Base-by-base conservation (phyloP, 768 basidiomycete species). In the Mycena metata region DNA sequence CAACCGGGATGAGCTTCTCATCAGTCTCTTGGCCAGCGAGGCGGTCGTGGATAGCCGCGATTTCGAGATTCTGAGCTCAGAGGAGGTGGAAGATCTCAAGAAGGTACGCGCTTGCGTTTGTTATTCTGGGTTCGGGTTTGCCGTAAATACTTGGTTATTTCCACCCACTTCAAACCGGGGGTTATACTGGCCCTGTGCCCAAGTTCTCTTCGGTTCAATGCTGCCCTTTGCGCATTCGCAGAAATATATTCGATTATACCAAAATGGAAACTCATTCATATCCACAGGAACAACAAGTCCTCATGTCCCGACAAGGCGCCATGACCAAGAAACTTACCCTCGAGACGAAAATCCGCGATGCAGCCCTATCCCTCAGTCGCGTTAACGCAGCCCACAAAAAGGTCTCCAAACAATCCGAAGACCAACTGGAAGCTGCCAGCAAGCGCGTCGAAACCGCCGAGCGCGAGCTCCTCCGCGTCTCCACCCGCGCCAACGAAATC, bases 11-110 rank as follows among this genome's bases (percentile, higher is more conserved):
- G 94, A 96, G 69, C 86, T 99, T 51, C 85, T 98, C 70, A 86
- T 98, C 76, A 93, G 93, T 76, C 85, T 99, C 45, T 82, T 99
- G 70, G 93, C 96, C 46, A 96, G 96, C 61, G 96, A 98, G 79
- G 97, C 97, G 6, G 89, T 94, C 46, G 90, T 98, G n/a, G 96
- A 98, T 74, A 94, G 94, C 74, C 89, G 92, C 35, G 89, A 89
- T 50, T 94, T 88, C 75, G 89, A 91, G 60, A 90, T 98, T 23
- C 83, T 96, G 49, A 88, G 85, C 46, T 83, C 78, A 11, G 83
- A 83, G 71, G 83, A 86, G 66, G 83, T 87, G 23, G 87, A 86
- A 60, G 84, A 84, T 43, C 76, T 86, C 51, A 85, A 84, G 79
- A 86, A 86, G 82, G 86, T 83, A 65, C 21, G 77, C 35, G 15